Evolutionary conservation across 2,329 filamentous ascomycete genomes (phyloP), one percentile per base, ranked within the genome.

Genomic region (Phyllachora maydis): DNA sequence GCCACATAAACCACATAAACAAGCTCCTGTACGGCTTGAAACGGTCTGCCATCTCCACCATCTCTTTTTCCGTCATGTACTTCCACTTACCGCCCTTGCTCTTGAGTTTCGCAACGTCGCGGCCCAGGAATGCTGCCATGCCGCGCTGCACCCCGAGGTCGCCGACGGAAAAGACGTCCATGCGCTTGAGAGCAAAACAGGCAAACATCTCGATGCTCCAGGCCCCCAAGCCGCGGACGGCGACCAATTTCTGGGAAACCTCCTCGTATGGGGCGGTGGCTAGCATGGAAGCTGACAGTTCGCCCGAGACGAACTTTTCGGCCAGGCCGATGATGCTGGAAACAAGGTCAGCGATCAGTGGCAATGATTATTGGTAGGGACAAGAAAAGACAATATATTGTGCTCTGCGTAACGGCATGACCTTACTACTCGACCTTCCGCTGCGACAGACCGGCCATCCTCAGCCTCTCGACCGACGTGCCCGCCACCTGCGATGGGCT

Each of bases 1-100:
- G 59, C 83, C 85, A 93, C 77, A 92, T 91, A 43, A 91, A 91
- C 83, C 83, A 93, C 83, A 93, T 93, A 40, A 92, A 92, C 20
- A 93, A 44, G 37, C 74, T 88, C 40, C 83, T 72, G 48, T 91
- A 95, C 4, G 85, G 88, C 28, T 63, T 61, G 45, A 91, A 98
- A 40, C 59, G 67, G 27, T 72, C 75, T 8, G 79, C 71, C 32
- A 79, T 59, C 33, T 82, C 76, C 30, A 74, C 44, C 88, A 98
- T 95, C 30, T 95, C 88, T 42, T 69, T 65, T 50, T 95, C 88
- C 17, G 62, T 65, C 82, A 95, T 92, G 46, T 95, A 98, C 55
- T 95, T 95, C 74, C 82, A 95, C 53, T 95, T 95, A 21, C 78
- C 77, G 16, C 72, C 72, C 14, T 69, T 70, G 32, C 68, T 77